Base-by-base conservation (phyloP, 441 rosid species). In the California macrophylla region DNA sequence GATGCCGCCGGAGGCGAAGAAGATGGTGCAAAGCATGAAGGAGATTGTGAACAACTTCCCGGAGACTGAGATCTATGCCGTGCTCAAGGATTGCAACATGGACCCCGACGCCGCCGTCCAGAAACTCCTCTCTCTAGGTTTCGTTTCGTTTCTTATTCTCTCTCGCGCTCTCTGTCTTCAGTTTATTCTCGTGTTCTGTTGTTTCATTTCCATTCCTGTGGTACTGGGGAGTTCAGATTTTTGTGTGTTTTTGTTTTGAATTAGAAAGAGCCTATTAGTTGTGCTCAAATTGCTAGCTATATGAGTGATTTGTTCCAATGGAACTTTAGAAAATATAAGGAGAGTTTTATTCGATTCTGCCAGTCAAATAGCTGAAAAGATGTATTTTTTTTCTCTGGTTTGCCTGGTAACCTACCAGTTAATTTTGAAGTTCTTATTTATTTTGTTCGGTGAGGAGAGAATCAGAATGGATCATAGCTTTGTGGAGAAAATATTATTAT, bases 101-200 rank as follows among this genome's bases (percentile, higher is more conserved):
- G 83, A 87, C 81, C 85, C 91, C 40, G 74, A 78, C 72, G 88
- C 84, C 47, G 85, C 92, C 74, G 82, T 82, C 62, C 81, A 85
- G 68, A 82, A 77, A 15, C 86, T 89, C 73, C 88, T 87, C 63
- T 74, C 82, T 67, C 88, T 82, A 87, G 96, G 88, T 84, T 64
- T 26, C 24, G 88, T 84, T 64, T 26, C 24, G 45, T 2, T 20
- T 16, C 23, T 20, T 60, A 34, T 56, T 38, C 75, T n/a, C 4
- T 34, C n/a, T 40, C 47, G 47, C n/a, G 15, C 47, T 40, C 10
- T 40, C 1, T 40, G 3, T 40, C 3, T 40, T 40, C 3, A 16
- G 58, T 29, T 26, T 1, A 24, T 61, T 62, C 25, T 61, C 58
- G 13, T 18, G 7, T 45, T 9, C 3, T 52, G 38, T 63, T 20